These are phyloP conservation scores for Arabis hirsuta DNA, from an alignment of 345 rosid species.

Conservation along the genomic window DNA sequence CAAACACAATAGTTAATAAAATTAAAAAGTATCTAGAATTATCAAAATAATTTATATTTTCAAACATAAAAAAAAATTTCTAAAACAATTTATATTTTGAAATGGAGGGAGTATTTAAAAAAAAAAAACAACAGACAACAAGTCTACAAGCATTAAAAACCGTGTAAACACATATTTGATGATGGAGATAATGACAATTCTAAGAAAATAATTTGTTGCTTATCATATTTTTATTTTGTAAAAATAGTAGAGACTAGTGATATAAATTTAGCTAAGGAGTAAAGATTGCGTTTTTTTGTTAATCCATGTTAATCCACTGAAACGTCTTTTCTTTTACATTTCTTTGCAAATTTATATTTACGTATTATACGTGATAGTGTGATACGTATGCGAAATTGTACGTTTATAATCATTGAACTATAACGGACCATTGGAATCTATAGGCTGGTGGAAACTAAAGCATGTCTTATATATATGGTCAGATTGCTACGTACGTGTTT, in stretches of 20 bases:
- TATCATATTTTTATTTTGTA: background rate
- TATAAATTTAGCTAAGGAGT: background rate
- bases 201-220: background rate
- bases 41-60: too few relatives aligned
- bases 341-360: background rate
- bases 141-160: background rate
- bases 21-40: too few relatives aligned
- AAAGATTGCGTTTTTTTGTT: conserved; percentile 9
- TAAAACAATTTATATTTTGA: too few relatives aligned
- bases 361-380: background rate
- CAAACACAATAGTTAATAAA: too few relatives aligned
- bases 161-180: conserved; percentile 6
- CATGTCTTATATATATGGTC: conserved; percentile 38
- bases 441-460: conserved; percentile 25
- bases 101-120: background rate
- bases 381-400: conserved; percentile 26
- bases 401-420: conserved; percentile 17
- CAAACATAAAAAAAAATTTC: too few relatives aligned
- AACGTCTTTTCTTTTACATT: background rate
- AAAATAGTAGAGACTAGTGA: background rate
- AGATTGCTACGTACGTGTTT: conserved; percentile 35
- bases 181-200: background rate
- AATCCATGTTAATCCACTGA: background rate
- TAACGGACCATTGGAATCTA: conserved; percentile 31
- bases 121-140: background rate